Evolutionary conservation across 192 early-diverging fungal species (phyloP).

Genomic region (Entomortierella chlamydospora): DNA sequence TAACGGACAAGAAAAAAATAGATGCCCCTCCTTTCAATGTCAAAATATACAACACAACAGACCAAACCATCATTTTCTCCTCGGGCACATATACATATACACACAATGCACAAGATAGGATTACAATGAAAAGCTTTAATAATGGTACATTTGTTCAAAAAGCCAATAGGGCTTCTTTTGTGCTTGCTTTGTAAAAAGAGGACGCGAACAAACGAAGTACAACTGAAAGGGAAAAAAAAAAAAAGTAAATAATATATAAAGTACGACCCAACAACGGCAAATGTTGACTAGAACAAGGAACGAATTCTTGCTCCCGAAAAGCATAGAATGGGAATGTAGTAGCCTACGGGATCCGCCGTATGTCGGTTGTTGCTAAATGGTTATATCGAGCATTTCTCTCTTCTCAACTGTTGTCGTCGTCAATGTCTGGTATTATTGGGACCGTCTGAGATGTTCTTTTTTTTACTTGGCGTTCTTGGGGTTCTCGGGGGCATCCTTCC

Average conservation of each 20-base stretch:
- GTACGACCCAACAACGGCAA: background rate
- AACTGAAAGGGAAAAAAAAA: background rate
- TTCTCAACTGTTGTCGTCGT: background rate
- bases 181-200: constrained; percentile 1
- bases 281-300: background rate
- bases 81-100: too few species aligned
- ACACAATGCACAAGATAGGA: background rate
- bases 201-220: background rate
- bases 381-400: background rate
- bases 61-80: too few species aligned
- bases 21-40: too few species aligned
- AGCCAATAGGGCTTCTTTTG: too few species aligned
- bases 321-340: too few species aligned
- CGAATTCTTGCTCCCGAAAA: too few species aligned
- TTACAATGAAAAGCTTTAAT: background rate
- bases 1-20: too few species aligned
- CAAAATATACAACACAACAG: too few species aligned
- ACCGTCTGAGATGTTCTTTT: background rate
- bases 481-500: constrained; percentile 72
- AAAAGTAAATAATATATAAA: background rate
- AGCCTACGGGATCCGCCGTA: too few species aligned
- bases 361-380: too few species aligned
- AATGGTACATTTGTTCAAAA: constrained; percentile 15
- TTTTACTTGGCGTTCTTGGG: constrained; percentile 66
- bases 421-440: too few species aligned